A percentile compares a stretch with the other conserved stretches of the same genome.
Conservation (phyloP, 1,284 basidiomycete genomes). For the Ustilago loliicola region DNA sequence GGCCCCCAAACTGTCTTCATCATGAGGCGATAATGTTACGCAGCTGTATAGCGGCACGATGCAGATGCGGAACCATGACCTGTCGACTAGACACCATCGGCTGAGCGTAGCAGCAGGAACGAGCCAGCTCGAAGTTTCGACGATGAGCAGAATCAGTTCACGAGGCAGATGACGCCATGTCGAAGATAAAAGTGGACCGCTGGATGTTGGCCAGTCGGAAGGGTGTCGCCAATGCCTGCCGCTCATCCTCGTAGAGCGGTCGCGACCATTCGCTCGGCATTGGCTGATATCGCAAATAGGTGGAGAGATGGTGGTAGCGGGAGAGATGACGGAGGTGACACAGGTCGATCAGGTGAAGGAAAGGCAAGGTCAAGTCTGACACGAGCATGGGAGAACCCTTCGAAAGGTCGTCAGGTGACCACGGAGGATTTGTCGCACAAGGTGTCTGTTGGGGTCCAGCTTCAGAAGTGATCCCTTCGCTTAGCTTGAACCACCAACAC, state of each 20-base stretch:
- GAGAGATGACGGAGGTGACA: not conserved
- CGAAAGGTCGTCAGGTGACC: too few species aligned
- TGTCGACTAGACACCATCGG: conserved; percentile 31
- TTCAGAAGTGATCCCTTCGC: too few species aligned
- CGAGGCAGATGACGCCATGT: conserved; percentile 32
- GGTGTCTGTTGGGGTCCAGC: too few species aligned
- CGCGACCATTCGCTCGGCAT: conserved; percentile 7
- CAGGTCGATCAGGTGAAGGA: not conserved
- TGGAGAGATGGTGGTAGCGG: not conserved
- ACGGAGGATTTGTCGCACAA: too few species aligned
- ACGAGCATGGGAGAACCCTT: too few species aligned
- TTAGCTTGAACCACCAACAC: too few species aligned
- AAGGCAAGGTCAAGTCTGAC: not conserved
- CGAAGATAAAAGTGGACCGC: conserved; percentile 20
- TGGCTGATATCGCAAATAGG: not conserved
- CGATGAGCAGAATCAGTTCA: conserved; percentile 31
- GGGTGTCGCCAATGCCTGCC: conserved; percentile 30
- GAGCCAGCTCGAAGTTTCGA: conserved; percentile 33
- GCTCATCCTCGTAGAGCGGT: conserved; percentile 20
- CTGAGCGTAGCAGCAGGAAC: conserved; percentile 28
- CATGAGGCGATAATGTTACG: conserved; percentile 32
- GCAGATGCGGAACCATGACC: conserved; percentile 31
- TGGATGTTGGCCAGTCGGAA: conserved; percentile 24
- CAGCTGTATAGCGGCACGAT: conserved; percentile 36
- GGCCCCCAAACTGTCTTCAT: conserved; percentile 24